Percentiles rank a stretch among this genome's conserved stretches.
Evolutionary conservation across 2,329 filamentous ascomycete genomes (phyloP).

Genomic region (Hypoxylon sp.): DNA sequence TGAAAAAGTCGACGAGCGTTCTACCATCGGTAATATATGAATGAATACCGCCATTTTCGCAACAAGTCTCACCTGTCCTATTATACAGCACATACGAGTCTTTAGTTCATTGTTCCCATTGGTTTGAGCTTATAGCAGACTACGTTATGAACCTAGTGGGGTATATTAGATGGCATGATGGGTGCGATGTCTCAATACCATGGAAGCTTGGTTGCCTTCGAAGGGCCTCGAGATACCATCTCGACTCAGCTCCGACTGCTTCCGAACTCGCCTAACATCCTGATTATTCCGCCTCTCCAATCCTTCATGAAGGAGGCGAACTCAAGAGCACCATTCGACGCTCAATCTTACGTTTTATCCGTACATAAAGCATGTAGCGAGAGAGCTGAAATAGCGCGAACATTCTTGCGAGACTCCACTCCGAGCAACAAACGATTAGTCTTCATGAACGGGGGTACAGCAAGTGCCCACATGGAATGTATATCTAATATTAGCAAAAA

Average conservation of each 20-base stretch:
- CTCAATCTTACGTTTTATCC: slow-evolving; percentile 59
- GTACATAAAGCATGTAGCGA: slow-evolving; percentile 64
- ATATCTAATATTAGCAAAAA: slow-evolving; percentile 67
- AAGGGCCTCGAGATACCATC: slow-evolving; percentile 67
- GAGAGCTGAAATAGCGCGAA: slow-evolving; percentile 62
- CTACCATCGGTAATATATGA: not conserved
- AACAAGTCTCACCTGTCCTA: not conserved
- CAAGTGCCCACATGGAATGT: slow-evolving; percentile 67
- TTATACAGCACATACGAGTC: slow-evolving; percentile 6
- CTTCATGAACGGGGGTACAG: slow-evolving; percentile 71
- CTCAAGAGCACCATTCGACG: slow-evolving; percentile 53
- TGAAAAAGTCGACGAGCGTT: not conserved
- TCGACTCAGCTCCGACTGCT: slow-evolving; percentile 72
- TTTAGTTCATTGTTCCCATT: not conserved
- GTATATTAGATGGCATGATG: slow-evolving; percentile 44
- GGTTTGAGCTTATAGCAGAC: not conserved
- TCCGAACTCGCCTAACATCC: slow-evolving; percentile 69
- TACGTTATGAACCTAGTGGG: slow-evolving; percentile 4
- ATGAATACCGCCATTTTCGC: not conserved
- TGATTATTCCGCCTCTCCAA: slow-evolving; percentile 67
- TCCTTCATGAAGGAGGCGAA: slow-evolving; percentile 58
- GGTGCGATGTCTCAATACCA: slow-evolving; percentile 48
- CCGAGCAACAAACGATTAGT: slow-evolving; percentile 66
- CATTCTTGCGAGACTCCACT: slow-evolving; percentile 64
- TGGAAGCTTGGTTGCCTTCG: slow-evolving; percentile 71